phyloP scores from a whole-genome alignment of 495 filamentous ascomycete species.

The Achaetomiella virescens region DNA sequence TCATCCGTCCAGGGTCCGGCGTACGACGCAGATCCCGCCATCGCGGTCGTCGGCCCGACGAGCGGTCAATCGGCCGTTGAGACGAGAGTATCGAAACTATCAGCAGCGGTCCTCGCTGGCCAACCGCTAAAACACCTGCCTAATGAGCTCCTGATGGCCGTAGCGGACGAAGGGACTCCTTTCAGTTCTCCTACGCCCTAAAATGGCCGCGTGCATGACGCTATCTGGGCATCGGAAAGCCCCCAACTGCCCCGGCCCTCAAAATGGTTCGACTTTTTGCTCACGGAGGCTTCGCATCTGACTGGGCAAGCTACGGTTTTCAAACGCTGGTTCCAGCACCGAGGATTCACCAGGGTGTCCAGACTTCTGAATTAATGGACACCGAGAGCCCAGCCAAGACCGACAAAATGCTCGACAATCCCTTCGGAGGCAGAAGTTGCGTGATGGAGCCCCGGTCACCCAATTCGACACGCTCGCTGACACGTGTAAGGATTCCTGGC shows the following conservation, averaged over 20 bases:
- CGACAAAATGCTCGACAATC: too few species aligned
- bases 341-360: not conserved
- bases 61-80: not conserved
- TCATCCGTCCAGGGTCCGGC: constrained; percentile 11
- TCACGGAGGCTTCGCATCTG: not conserved
- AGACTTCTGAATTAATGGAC: not conserved
- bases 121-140: not conserved
- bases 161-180: not conserved
- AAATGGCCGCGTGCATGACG: constrained; percentile 19
- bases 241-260: not conserved
- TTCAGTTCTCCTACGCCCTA: not conserved
- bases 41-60: constrained; percentile 10
- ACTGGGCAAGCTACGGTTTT: not conserved
- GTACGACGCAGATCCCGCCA: constrained; percentile 14
- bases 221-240: constrained; percentile 6
- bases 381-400: too few species aligned
- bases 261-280: not conserved
- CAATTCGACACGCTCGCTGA: too few species aligned
- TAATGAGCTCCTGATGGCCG: not conserved
- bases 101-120: not conserved
- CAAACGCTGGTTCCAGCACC: constrained; percentile 10
- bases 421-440: too few species aligned
- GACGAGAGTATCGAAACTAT: not conserved
- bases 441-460: too few species aligned
- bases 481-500: too few species aligned